Evolutionary conservation across 257 asterid genomes (phyloP), one percentile per base, ranked within the genome.

Genomic region (Hygrophila difformis): DNA sequence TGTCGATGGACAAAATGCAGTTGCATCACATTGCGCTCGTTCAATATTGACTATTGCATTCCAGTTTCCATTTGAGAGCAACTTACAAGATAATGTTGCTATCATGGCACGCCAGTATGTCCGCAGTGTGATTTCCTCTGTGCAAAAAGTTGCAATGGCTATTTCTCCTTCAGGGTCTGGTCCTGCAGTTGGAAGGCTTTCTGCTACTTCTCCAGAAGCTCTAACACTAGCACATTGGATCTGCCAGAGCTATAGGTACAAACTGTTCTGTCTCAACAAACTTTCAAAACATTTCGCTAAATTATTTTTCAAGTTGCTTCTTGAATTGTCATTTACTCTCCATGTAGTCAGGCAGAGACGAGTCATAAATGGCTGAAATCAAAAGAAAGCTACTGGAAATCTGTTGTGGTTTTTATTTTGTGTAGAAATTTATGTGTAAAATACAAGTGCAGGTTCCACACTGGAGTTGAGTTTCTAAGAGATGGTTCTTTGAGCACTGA

Each of bases 71-170:
- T 87, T 80, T 3, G 99, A 92, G 79, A 79, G 65, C 75, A 75
- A 71, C 64, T 73, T 87, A 29, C 94, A 72, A 71, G 97, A 81
- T 0, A 83, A 73, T 24, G 83, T 92, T 12, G 95, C 94, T 12
- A 49, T 86, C 2, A 82, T 83, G 95, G 95, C 99, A 6, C 75
- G 97, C 0, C 96, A 87, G 39, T 92, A 92, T 21, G 78, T 92
- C n/a, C 84, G 97, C 17, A 92, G 93, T 36, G 95, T 92, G 37
- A 76, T 92, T 49, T 78, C 95, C 13, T 83, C 99, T 1, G 99
- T 87, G 6, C 99, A 92, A 68, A 73, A 95, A 55, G 93, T 92
- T 47, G 95, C 99, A 22, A 80, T 71, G 76, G 95, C 95, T 53
- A 78, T 92, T 53, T 74, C 99, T 35, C 97, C 95, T 0, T 64